Evolutionary conservation across 1,284 basidiomycete genomes (phyloP), one percentile per base, ranked within the genome.

Genomic region (Cryptococcus hybrid): DNA sequence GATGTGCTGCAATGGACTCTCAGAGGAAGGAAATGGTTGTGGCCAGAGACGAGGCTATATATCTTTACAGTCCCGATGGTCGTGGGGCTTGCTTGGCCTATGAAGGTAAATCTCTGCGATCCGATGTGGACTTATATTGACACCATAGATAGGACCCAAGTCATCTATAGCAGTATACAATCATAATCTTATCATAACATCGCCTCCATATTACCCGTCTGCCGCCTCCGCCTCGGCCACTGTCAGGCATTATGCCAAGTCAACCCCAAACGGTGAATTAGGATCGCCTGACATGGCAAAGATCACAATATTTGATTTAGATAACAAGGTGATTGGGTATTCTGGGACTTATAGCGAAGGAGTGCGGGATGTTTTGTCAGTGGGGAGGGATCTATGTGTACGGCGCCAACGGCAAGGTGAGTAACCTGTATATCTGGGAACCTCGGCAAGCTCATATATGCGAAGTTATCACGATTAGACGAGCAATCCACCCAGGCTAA

Each of bases 11-110:
- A 18, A 88, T 92, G 84, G 86, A 90, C 71, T 83, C 84, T 83
- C 77, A 83, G 52, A 80, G 83, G 54, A 80, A 82, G 43, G 85
- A 90, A 70, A 86, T 98, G 66, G 84, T 95, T 9, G 84, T 98
- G 2, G 95, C 93, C 0, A 81, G 90, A 55, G 90, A 96, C 53
- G 95, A 98, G 67, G 94, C 93, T 1, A 86, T 98, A 44, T 96
- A 95, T 68, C 81, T 90, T 7, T 92, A 90, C 70, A 87, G 88
- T 0, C 84, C 85, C 0, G 90, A 94, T 24, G 92, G 90, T 0
- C 81, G 93, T 54, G 88, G 90, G 1, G 84, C 88, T 0, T 93
- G 89, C 60, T 91, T 88, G 67, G 94, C 94, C 0, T 92, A 92
- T 69, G 92, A 96, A 81, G 92, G 30, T 30, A 30, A 30, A 30